Percentiles rank a stretch among this genome's conserved stretches.
Conservation (phyloP, 192 early-diverging fungal species). For the Backusella circina region DNA sequence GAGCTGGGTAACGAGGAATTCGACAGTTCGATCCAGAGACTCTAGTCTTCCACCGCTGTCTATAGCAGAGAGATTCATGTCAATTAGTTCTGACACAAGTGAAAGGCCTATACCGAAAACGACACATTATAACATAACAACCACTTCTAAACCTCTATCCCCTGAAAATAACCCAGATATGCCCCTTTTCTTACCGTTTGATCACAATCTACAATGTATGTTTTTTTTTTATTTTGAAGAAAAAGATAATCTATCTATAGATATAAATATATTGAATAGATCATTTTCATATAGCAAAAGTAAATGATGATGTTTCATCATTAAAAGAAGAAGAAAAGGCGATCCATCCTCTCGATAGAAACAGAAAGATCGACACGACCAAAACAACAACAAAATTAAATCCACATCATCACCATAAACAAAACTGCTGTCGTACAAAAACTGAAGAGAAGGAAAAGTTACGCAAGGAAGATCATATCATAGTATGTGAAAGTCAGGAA, state of each 20-base stretch:
- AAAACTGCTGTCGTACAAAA: not conserved
- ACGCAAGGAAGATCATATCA: not conserved
- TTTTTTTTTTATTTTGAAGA: not conserved
- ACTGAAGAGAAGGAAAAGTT: not conserved
- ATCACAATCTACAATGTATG: not conserved
- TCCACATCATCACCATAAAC: not conserved
- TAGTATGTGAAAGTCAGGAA: conserved; percentile 4
- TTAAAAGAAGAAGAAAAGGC: not conserved
- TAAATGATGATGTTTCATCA: not conserved
- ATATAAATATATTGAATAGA: not conserved
- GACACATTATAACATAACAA: not conserved
- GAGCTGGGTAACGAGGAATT: not conserved
- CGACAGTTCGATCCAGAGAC: not conserved
- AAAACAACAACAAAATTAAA: not conserved
- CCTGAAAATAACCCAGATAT: not conserved
- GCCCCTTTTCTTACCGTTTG: not conserved
- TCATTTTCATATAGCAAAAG: not conserved
- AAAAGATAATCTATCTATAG: not conserved
- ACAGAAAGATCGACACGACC: not conserved
- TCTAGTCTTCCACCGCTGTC: not conserved
- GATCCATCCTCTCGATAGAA: not conserved
- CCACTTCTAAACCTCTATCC: not conserved
- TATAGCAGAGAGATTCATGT: conserved; percentile 8
- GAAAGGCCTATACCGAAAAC: not conserved
- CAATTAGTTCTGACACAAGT: not conserved